Evolutionary conservation across 108 stramenopile species (phyloP).

Genomic region (Mayamaea pseudoterrestris): DNA sequence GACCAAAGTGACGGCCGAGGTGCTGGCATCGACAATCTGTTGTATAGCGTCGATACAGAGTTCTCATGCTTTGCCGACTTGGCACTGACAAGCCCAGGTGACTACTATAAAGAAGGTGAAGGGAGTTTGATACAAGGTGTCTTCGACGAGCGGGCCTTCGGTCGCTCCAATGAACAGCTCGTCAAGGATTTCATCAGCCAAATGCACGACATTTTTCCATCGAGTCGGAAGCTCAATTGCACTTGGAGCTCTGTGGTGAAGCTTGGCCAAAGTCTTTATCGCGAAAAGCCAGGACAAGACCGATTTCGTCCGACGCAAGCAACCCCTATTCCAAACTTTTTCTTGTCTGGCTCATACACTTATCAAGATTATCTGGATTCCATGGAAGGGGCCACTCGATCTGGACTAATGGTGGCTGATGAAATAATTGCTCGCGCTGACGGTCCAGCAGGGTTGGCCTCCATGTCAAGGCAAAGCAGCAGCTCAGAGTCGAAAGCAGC

Average conservation of each 20-base stretch:
- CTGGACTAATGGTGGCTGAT: constrained; percentile 90
- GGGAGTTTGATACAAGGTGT: constrained; percentile 83
- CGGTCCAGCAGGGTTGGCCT: constrained; percentile 55
- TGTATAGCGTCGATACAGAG: constrained; percentile 93
- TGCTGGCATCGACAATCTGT: constrained; percentile 88
- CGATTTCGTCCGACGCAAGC: constrained; percentile 88
- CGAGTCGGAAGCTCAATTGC: constrained; percentile 81
- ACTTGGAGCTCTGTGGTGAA: constrained; percentile 94
- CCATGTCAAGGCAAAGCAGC: constrained; percentile 12
- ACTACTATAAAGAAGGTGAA: constrained; percentile 91
- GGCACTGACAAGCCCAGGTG: constrained; percentile 84
- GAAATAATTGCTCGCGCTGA: constrained; percentile 86
- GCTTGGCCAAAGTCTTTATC: constrained; percentile 84
- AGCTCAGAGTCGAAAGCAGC: too few species aligned
- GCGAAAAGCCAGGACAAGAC: constrained; percentile 92
- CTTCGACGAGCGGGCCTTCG: constrained; percentile 81
- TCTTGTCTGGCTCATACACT: constrained; percentile 92
- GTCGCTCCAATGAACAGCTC: constrained; percentile 64
- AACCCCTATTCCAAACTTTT: constrained; percentile 93
- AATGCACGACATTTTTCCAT: constrained; percentile 81
- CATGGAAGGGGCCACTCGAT: constrained; percentile 95
- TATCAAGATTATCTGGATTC: constrained; percentile 96
- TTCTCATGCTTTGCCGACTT: constrained; percentile 97
- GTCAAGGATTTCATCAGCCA: constrained; percentile 81
- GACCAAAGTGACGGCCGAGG: constrained; percentile 84